Percentiles rank a stretch among this genome's conserved stretches.
Conservation (phyloP, 768 basidiomycete genomes). For the Boletus rubescentipes region DNA sequence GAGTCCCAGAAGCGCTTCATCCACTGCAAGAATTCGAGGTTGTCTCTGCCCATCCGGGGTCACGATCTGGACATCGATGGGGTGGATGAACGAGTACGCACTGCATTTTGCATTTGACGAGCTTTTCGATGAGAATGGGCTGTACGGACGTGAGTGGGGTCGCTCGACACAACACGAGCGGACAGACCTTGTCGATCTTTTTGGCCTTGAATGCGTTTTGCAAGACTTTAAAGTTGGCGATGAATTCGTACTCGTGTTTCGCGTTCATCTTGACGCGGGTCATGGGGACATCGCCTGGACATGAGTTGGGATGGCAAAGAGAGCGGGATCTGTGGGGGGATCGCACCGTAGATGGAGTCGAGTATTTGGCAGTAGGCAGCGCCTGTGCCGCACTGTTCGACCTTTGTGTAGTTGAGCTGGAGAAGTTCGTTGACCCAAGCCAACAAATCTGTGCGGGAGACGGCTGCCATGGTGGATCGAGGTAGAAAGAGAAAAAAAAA, state of each 20-base stretch:
- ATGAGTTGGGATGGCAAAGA: no score
- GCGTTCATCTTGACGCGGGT: constrained; percentile 92
- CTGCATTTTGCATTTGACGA: constrained; percentile 99
- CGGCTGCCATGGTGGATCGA: constrained; percentile 58
- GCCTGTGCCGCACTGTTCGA: constrained; percentile 90
- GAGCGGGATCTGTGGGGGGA: constrained; percentile 11
- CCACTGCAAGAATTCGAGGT: constrained; percentile 99
- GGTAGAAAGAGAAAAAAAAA: constrained; percentile 8
- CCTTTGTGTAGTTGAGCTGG: constrained; percentile 86
- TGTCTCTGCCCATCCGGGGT: constrained; percentile 59
- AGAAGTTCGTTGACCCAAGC: constrained; percentile 95
- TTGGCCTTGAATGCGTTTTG: constrained; percentile 90
- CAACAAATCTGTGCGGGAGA: constrained; percentile 82
- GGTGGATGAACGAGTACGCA: constrained; percentile 41
- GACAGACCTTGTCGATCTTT: constrained; percentile 87
- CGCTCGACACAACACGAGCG: constrained; percentile 1
- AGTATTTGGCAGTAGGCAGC: constrained; percentile 94
- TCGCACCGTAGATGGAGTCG: constrained; percentile 87
- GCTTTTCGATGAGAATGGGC: constrained; percentile 94
- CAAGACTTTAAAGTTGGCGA: constrained; percentile 94
- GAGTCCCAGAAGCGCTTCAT: constrained; percentile 93
- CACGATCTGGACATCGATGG: constrained; percentile 14
- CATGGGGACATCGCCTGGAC: constrained; percentile 86
- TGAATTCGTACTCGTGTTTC: constrained; percentile 92
- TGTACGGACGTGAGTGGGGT: constrained; percentile 32